phyloP scores from a whole-genome alignment of 805 yeast genomes.

The Barnettozyma sp. region DNA sequence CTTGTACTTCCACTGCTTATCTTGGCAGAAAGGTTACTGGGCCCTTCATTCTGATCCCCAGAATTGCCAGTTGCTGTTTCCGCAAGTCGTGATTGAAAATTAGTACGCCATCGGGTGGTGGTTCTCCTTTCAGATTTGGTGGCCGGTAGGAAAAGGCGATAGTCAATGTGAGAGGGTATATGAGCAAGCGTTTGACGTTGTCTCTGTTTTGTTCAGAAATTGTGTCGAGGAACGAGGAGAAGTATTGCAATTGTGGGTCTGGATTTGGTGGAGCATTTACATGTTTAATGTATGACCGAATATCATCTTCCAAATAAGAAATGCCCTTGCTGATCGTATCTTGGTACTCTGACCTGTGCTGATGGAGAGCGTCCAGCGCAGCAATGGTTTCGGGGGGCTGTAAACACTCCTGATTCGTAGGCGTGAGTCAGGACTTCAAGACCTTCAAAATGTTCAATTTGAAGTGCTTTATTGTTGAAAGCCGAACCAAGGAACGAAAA shows the following conservation, averaged over 20 bases:
- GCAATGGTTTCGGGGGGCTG: background rate
- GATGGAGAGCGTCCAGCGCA: background rate
- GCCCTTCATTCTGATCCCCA: too few species aligned
- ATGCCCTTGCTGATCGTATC: background rate
- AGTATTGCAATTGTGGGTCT: background rate
- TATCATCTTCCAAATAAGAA: background rate
- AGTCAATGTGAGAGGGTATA: background rate
- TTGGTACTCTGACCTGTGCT: background rate
- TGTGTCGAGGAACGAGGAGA: background rate
- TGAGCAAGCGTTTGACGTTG: background rate
- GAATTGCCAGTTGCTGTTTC: too few species aligned
- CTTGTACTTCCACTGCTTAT: background rate
- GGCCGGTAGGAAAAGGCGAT: background rate
- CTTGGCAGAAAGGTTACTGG: too few species aligned
- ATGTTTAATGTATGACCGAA: background rate
- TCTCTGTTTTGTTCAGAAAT: background rate
- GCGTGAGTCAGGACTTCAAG: background rate
- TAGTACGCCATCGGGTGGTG: too few species aligned
- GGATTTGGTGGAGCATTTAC: background rate
- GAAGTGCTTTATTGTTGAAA: background rate
- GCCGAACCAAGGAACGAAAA: too few species aligned
- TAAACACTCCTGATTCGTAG: background rate
- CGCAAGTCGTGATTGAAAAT: too few species aligned
- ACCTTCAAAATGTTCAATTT: background rate
- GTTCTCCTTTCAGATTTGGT: background rate